A percentile compares a stretch with the other conserved stretches of the same genome.
Conservation (phyloP, 1,284 basidiomycete species). For the Tranzscheliella williamsii region DNA sequence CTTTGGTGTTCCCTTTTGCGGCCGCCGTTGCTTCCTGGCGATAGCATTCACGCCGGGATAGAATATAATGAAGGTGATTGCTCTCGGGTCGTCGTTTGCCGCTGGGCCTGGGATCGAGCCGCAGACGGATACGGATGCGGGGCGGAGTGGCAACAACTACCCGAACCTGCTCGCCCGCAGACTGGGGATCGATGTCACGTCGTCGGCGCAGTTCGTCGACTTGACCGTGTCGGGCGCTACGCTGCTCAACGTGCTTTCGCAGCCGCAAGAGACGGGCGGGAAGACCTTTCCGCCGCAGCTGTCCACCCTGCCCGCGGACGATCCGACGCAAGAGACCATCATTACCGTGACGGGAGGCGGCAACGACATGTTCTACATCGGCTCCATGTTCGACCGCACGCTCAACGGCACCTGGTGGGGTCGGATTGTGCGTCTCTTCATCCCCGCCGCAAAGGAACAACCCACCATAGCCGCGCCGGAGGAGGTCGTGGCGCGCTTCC, state of each 20-base stretch:
- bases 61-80: constrained; percentile 4
- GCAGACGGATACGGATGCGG: constrained; percentile 11
- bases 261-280: constrained; percentile 8
- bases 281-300: constrained; percentile 13
- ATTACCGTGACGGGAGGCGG: constrained; percentile 18
- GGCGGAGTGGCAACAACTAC: constrained; percentile 23
- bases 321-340: constrained; percentile 8
- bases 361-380: constrained; percentile 28
- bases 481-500: constrained; percentile 7
- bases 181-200: constrained; percentile 2
- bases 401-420: constrained; percentile 16
- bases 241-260: constrained; percentile 10
- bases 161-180: constrained; percentile 9
- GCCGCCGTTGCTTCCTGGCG: no score
- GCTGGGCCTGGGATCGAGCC: constrained; percentile 18
- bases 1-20: no score
- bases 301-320: neutral
- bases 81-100: constrained; percentile 21
- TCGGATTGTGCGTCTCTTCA: constrained; percentile 1
- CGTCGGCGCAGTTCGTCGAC: constrained; percentile 7
- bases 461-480: constrained; percentile 6
- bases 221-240: constrained; percentile 19
- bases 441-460: constrained; percentile 1
- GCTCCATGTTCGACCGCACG: constrained; percentile 15
- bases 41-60: neutral